Evolutionary conservation across 371 early-diverging fungal genomes (phyloP).

Genomic region (Paraphysoderma sedebokerense): DNA sequence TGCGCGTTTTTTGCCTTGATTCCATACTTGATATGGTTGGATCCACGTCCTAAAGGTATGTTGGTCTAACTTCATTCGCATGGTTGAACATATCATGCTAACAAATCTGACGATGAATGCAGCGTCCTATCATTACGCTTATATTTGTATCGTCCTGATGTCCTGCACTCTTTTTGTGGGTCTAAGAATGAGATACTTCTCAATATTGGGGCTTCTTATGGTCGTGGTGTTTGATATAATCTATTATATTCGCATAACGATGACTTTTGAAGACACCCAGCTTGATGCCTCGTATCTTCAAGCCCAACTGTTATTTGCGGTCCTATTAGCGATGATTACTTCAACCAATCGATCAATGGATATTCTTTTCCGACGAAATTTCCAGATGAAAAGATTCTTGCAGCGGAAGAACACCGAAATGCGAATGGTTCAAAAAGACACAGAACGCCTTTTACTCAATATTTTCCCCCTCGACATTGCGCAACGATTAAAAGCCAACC

Average conservation of each 20-base stretch:
- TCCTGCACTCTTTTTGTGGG: not conserved
- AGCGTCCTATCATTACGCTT: not conserved
- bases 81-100: not conserved
- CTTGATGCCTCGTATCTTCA: not conserved
- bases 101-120: too few species aligned
- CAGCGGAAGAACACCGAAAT: conserved; percentile 6
- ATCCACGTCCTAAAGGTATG: too few species aligned
- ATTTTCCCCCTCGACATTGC: conserved; percentile 11
- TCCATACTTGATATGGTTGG: too few species aligned
- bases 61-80: too few species aligned
- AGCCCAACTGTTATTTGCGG: not conserved
- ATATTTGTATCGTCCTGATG: not conserved
- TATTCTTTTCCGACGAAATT: conserved; percentile 8
- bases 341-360: conserved; percentile 5
- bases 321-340: not conserved
- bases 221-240: not conserved
- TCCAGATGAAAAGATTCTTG: conserved; percentile 12
- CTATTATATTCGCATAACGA: not conserved
- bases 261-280: not conserved
- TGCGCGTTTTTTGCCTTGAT: too few species aligned
- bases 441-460: conserved; percentile 12
- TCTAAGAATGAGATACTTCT: not conserved
- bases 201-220: not conserved
- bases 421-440: conserved; percentile 7
- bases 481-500: conserved; percentile 5